Evolutionary conservation across 768 basidiomycete genomes (phyloP).

Genomic region (Hortiboletus campestris): DNA sequence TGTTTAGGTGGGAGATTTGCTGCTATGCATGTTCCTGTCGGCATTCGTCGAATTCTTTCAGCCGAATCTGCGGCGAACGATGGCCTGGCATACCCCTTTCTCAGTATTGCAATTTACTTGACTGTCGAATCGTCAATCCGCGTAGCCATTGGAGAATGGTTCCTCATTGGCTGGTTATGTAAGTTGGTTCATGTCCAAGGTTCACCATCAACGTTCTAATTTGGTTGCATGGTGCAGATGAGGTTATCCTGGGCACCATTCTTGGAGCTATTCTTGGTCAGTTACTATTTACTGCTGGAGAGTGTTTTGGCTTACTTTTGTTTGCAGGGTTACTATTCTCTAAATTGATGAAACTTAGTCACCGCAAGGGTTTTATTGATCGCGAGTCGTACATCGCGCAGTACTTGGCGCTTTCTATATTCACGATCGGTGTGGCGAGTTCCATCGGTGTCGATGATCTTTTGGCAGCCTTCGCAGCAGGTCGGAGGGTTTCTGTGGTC

Average conservation of each 20-base stretch:
- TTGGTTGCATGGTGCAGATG: conserved; percentile 46
- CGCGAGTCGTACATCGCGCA: conserved; percentile 88
- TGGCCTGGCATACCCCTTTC: conserved; percentile 92
- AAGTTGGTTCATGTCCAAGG: background rate
- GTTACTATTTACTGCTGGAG: conserved; percentile 3
- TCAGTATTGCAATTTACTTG: conserved; percentile 83
- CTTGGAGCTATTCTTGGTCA: conserved; percentile 60
- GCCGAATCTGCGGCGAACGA: conserved; percentile 96
- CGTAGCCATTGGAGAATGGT: conserved; percentile 78
- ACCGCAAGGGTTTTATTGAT: conserved; percentile 63
- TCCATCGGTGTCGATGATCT: conserved; percentile 86
- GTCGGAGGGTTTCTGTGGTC: conserved; percentile 33
- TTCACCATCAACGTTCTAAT: background rate
- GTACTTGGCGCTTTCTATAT: conserved; percentile 68
- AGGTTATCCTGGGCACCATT: conserved; percentile 72
- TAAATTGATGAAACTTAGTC: conserved; percentile 68
- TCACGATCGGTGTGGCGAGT: conserved; percentile 76
- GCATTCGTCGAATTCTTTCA: conserved; percentile 76
- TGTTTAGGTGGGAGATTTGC: conserved; percentile 67
- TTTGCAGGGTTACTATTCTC: conserved; percentile 62
- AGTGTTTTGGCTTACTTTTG: background rate
- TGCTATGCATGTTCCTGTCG: conserved; percentile 62
- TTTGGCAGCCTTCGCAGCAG: conserved; percentile 84
- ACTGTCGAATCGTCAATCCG: conserved; percentile 62
- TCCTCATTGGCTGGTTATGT: conserved; percentile 83